These are phyloP conservation scores for Phytophthora tentaculata DNA, from an alignment of 352 stramenopile genomes.

Conservation along the genomic window DNA sequence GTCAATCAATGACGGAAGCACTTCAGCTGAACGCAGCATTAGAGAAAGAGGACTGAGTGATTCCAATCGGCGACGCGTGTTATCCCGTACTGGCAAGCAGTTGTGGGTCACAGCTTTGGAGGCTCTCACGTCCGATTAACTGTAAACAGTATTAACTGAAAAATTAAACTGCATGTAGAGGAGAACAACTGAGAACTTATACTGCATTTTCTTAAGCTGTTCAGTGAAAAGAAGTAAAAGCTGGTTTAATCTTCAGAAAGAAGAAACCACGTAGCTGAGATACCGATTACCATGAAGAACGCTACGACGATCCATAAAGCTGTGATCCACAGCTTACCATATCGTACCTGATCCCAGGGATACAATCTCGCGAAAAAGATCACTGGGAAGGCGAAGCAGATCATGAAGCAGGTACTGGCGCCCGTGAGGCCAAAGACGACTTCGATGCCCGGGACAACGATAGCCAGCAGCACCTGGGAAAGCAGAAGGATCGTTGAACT, in stretches of 20 bases:
- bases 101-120: constrained; percentile 33
- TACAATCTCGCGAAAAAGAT: constrained; percentile 69
- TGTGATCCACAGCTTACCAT: constrained; percentile 44
- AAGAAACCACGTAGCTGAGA: constrained; percentile 35
- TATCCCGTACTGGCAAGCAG: constrained; percentile 37
- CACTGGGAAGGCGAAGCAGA: constrained; percentile 78
- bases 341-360: constrained; percentile 47
- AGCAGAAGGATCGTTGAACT: constrained; percentile 61
- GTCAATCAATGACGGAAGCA: background rate
- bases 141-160: background rate
- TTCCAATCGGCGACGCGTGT: constrained; percentile 10
- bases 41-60: constrained; percentile 20
- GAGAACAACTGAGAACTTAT: constrained; percentile 6
- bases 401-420: constrained; percentile 72
- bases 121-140: constrained; percentile 17
- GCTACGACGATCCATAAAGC: constrained; percentile 45
- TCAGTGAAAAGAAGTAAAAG: constrained; percentile 7
- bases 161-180: no score
- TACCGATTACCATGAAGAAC: constrained; percentile 46
- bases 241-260: constrained; percentile 27
- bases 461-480: constrained; percentile 58
- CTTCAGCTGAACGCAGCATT: background rate
- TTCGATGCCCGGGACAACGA: constrained; percentile 68
- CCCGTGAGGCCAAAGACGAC: constrained; percentile 75
- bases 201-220: constrained; percentile 12